Conservation (phyloP, 257 asterid genomes). For the Solanum sejunctum region DNA sequence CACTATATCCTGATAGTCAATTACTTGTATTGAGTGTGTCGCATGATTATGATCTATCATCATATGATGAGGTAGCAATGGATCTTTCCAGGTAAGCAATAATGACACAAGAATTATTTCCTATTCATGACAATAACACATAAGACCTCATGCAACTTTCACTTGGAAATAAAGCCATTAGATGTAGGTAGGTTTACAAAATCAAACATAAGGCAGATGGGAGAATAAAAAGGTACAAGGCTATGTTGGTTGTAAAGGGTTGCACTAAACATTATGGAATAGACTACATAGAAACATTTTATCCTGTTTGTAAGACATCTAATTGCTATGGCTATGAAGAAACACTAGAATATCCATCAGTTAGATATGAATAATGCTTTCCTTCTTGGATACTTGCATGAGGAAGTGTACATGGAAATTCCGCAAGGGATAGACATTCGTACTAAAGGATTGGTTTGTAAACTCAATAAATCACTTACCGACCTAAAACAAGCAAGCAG, state of each 20-base stretch:
- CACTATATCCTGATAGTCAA: background rate
- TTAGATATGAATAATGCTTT: background rate
- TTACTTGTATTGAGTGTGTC: background rate
- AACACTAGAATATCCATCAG: background rate
- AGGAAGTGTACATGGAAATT: too few relatives aligned
- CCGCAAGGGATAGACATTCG: too few relatives aligned
- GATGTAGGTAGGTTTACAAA: background rate
- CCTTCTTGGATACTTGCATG: background rate
- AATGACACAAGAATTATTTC: background rate
- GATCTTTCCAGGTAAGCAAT: background rate
- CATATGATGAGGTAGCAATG: background rate
- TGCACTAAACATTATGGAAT: background rate
- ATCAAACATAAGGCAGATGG: background rate
- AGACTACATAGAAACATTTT: background rate
- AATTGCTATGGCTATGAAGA: background rate
- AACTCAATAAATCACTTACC: too few relatives aligned
- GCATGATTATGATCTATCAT: background rate
- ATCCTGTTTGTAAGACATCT: background rate
- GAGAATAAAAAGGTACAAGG: background rate
- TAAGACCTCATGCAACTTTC: background rate
- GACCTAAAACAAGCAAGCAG: too few relatives aligned
- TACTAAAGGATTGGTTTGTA: too few relatives aligned
- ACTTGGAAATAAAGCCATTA: background rate
- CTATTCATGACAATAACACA: background rate
- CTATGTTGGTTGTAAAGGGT: background rate